A percentile compares a stretch with the other conserved stretches of the same genome.
Conservation (phyloP, 2,329 filamentous ascomycete genomes). For the Neopestalotiopsis rosae region DNA sequence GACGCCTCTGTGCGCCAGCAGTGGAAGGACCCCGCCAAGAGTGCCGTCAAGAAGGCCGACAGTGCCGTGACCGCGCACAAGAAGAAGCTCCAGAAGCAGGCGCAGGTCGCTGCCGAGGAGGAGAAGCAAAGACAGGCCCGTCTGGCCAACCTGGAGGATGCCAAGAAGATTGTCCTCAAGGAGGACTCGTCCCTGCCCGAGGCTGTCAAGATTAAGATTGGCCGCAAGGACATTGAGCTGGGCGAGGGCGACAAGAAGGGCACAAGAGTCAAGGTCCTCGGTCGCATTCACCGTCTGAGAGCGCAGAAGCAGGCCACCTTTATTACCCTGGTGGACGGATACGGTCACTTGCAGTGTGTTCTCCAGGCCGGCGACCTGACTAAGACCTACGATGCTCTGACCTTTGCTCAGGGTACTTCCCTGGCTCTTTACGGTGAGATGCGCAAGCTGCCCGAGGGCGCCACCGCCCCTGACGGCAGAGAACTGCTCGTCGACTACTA, state of each 20-base stretch:
- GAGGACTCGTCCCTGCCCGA: constrained; percentile 79
- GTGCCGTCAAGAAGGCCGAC: constrained; percentile 83
- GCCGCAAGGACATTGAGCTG: constrained; percentile 68
- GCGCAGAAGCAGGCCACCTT: constrained; percentile 87
- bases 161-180: constrained; percentile 74
- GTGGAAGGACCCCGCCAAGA: constrained; percentile 85
- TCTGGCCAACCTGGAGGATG: constrained; percentile 74
- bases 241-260: constrained; percentile 66
- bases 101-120: constrained; percentile 73
- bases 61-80: constrained; percentile 76
- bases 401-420: constrained; percentile 85
- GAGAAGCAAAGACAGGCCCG: constrained; percentile 76
- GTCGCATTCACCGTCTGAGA: constrained; percentile 81
- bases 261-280: constrained; percentile 78
- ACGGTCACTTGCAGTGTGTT: constrained; percentile 84
- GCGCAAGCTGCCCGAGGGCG: constrained; percentile 77
- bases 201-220: constrained; percentile 77
- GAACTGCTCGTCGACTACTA: constrained; percentile 93
- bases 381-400: constrained; percentile 90
- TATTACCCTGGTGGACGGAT: constrained; percentile 84
- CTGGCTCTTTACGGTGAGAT: constrained; percentile 85
- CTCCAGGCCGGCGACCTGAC: constrained; percentile 77
- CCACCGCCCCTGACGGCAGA: constrained; percentile 80
- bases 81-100: constrained; percentile 83
- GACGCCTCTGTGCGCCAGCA: constrained; percentile 68